These are phyloP conservation scores for Pleodorina starrii DNA, from an alignment of 139 green algal species.

Conservation along the genomic window DNA sequence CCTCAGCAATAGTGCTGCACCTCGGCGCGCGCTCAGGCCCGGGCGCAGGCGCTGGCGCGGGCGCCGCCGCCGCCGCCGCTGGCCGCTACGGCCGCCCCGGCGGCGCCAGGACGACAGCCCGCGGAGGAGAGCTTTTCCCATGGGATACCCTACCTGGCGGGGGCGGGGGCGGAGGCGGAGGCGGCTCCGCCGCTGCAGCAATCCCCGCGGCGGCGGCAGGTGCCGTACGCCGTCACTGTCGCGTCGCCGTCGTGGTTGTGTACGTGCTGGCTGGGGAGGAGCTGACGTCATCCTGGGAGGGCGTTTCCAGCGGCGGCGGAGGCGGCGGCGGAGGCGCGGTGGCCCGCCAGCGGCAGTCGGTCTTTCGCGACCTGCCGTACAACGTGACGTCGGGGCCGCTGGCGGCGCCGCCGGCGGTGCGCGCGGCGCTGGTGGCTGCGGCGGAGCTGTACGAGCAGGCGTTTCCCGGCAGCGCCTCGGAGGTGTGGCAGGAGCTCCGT, in stretches of 20 bases:
- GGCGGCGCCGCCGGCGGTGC: conserved; percentile 8
- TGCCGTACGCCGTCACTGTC: background rate
- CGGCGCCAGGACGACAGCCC: too few relatives aligned
- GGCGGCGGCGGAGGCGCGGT: background rate
- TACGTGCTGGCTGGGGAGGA: conserved; percentile 9
- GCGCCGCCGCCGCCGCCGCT: background rate
- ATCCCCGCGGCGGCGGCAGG: too few relatives aligned
- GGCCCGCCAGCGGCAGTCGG: background rate
- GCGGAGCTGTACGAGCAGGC: conserved; percentile 1
- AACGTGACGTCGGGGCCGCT: background rate
- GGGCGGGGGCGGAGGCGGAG: too few relatives aligned
- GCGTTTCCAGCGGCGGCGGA: background rate
- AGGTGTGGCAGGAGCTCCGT: background rate
- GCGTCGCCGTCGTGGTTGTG: background rate
- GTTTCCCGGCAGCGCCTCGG: background rate
- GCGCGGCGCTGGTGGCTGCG: background rate
- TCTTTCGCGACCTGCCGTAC: conserved; percentile 22
- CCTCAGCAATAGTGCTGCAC: background rate
- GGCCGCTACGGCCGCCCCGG: too few relatives aligned
- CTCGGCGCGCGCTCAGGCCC: background rate
- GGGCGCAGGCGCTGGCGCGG: background rate
- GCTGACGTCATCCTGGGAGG: background rate
- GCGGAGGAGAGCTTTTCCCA: too few relatives aligned
- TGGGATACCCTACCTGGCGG: too few relatives aligned
- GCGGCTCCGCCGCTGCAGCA: too few relatives aligned